phyloP scores from a whole-genome alignment of 257 asterid genomes.

The Solanum ahanhuiri region DNA sequence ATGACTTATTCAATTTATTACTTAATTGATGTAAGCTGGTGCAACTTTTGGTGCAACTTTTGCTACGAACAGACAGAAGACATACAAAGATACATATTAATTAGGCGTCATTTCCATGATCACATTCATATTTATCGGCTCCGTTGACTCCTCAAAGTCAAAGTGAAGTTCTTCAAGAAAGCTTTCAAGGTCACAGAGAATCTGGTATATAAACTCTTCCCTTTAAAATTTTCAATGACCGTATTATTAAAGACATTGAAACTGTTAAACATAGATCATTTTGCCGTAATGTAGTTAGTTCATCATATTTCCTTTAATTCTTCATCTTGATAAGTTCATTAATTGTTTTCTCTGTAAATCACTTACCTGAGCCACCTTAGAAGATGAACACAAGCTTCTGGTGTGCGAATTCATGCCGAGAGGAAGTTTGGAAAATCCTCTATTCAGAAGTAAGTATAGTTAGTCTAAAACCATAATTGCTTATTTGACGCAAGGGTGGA shows the following conservation, averaged over 20 bases:
- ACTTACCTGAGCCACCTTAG: conserved; percentile 25
- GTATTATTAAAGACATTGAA: conserved; percentile 5
- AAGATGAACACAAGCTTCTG: conserved; percentile 28
- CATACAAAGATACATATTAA: no score
- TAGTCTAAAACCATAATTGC: not conserved
- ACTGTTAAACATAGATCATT: not conserved
- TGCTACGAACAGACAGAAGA: no score
- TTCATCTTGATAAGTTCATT: not conserved
- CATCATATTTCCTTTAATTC: not conserved
- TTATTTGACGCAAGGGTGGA: no score
- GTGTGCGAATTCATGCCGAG: conserved; percentile 34
- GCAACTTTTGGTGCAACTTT: no score
- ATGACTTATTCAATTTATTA: no score
- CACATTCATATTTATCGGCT: not conserved
- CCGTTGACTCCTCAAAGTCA: conserved; percentile 5
- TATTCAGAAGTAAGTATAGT: conserved; percentile 10
- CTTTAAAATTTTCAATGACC: no score
- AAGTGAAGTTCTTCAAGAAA: no score
- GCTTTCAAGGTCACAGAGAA: no score
- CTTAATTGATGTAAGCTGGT: no score
- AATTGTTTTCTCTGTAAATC: conserved; percentile 3
- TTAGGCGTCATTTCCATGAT: no score
- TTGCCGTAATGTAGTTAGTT: no score
- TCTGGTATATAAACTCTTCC: no score
- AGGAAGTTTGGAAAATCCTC: conserved; percentile 29